Percentiles rank a stretch among this genome's conserved stretches.
Conservation (phyloP, 768 basidiomycete species). For the Termitomyces bulborhizus region DNA sequence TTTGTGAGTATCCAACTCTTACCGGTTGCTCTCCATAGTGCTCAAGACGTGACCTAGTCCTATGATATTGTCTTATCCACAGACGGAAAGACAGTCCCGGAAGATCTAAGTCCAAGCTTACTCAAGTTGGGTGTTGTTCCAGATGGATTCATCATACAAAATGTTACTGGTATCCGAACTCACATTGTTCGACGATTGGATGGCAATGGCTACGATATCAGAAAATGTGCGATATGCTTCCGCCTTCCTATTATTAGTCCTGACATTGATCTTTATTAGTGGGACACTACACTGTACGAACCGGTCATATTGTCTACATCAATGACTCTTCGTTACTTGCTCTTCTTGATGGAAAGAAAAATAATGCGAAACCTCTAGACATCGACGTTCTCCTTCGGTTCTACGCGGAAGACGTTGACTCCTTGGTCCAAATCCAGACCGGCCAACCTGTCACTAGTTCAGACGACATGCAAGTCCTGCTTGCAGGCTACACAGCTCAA, state of each 20-base stretch:
- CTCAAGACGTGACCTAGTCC: constrained; percentile 37
- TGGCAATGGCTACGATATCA: constrained; percentile 80
- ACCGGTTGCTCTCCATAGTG: neutral
- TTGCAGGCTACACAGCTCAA: constrained; percentile 56
- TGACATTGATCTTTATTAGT: constrained; percentile 35
- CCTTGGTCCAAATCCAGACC: constrained; percentile 33
- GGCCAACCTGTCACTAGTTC: constrained; percentile 26
- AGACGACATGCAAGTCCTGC: constrained; percentile 36
- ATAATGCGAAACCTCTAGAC: constrained; percentile 29
- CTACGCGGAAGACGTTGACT: constrained; percentile 46
- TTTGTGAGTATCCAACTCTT: constrained; percentile 46
- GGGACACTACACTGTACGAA: constrained; percentile 73
- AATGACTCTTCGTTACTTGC: constrained; percentile 53
- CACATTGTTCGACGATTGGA: constrained; percentile 78
- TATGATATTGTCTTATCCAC: constrained; percentile 79
- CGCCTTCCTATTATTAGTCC: neutral
- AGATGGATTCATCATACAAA: constrained; percentile 71
- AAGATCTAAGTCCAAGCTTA: constrained; percentile 65
- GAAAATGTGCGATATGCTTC: constrained; percentile 52
- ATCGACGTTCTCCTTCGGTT: constrained; percentile 54
- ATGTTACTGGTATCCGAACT: constrained; percentile 72
- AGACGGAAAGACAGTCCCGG: constrained; percentile 44
- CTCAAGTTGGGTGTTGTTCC: constrained; percentile 56
- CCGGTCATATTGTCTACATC: constrained; percentile 78
- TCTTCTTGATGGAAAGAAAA: constrained; percentile 21